A percentile compares a stretch with the other conserved stretches of the same genome.
phyloP scores from a whole-genome alignment of 2,329 filamentous ascomycete genomes.

The Exserohilum turcica region DNA sequence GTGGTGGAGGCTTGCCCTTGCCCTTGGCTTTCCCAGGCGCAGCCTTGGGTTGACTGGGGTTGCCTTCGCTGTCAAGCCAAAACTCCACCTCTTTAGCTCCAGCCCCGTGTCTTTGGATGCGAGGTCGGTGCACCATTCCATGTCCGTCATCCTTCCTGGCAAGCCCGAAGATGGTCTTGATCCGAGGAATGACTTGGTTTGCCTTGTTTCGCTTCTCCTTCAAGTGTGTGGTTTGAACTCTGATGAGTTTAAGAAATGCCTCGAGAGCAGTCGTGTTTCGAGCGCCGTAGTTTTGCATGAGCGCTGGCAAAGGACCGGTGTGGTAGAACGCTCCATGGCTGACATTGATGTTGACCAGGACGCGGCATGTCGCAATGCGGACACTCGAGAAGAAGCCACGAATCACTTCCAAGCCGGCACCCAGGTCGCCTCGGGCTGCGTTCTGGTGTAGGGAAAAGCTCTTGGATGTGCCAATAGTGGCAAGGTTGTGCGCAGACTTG shows the following conservation, averaged over 20 bases:
- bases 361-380: slow-evolving; percentile 60
- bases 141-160: slow-evolving; percentile 47
- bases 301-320: slow-evolving; percentile 43
- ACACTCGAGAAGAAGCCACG: slow-evolving; percentile 66
- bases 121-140: slow-evolving; percentile 20
- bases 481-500: slow-evolving; percentile 49
- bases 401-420: slow-evolving; percentile 59
- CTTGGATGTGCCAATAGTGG: slow-evolving; percentile 58
- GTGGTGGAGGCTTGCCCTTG: neutral
- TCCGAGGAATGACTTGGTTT: slow-evolving; percentile 38
- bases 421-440: slow-evolving; percentile 46
- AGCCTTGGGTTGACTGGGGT: slow-evolving; percentile 11
- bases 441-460: slow-evolving; percentile 48
- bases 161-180: slow-evolving; percentile 49
- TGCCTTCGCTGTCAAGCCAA: slow-evolving; percentile 19
- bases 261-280: slow-evolving; percentile 29
- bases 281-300: slow-evolving; percentile 29
- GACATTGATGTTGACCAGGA: slow-evolving; percentile 67
- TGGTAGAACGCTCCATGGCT: slow-evolving; percentile 63
- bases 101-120: slow-evolving; percentile 17
- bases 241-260: slow-evolving; percentile 46
- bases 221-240: slow-evolving; percentile 46
- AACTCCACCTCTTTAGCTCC: slow-evolving; percentile 33
- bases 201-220: slow-evolving; percentile 40
- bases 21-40: slow-evolving; percentile 16